Base-by-base conservation (phyloP, 129 eudicot species). In the Arctium minus region DNA sequence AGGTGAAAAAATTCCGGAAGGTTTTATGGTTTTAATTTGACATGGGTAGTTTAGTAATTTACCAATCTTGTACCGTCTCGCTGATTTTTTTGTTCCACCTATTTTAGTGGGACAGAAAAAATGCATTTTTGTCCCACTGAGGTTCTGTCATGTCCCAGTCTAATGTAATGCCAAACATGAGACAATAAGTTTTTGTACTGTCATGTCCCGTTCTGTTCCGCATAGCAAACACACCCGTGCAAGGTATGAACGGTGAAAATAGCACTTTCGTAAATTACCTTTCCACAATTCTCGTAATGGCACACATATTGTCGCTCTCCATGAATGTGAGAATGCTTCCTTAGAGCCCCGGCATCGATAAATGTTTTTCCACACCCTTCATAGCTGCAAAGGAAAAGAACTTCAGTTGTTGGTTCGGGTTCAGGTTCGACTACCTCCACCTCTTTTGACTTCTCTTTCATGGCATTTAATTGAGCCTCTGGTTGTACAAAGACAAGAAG, bases 321-420 rank as follows among this genome's bases (percentile, higher is more conserved):
- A 64, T 95, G 99, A 72, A 95, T 93, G 88, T 95, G 97, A 85
- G 99, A 91, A 85, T 95, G 99, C 81, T 95, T 95, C 84, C 97
- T 90, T 82, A 95, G 70, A 76, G 97, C 94, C 42, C 97, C 97
- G 36, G 97, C 97, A 86, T 95, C 99, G 13, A 95, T 90, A 81
- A 95, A 95, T 78, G 99, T 92, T 89, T 95, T 95, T 65, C 99
- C 99, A 86, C 99, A 95, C 48, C 97, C 97, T 85, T 92, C 97
- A 80, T 89, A 95, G 79, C 99, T 95, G 83, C 99, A 95, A 40
- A 95, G 97, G 78, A 95, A 95, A 79, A 95, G 97, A 87, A 95
- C 97, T 81, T 95, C 99, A 12, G 99, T 90, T 60, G 99, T 91
- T 60, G 99, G 97, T 82, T 95, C 98, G 6, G 97, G 98, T 82